Evolutionary conservation across 257 asterid genomes (phyloP).

Genomic region (Penstemon davidsonii): DNA sequence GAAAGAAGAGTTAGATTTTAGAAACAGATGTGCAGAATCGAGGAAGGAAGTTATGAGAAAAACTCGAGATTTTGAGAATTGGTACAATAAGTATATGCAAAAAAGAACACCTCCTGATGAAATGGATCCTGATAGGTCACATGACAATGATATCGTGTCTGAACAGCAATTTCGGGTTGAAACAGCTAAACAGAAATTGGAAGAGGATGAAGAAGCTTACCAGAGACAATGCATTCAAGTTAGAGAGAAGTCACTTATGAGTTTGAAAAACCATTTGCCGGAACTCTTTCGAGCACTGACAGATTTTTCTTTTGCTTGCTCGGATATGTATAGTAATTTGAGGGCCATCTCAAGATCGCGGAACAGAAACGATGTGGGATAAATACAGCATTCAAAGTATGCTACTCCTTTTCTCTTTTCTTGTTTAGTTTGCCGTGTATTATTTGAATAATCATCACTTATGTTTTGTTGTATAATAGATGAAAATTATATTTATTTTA

Average conservation of each 20-base stretch:
- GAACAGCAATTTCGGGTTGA: conserved; percentile 61
- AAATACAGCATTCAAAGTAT: conserved; percentile 3
- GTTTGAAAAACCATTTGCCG: conserved; percentile 74
- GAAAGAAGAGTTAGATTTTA: conserved; percentile 75
- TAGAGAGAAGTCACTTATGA: conserved; percentile 71
- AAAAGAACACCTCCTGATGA: conserved; percentile 63
- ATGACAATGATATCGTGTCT: conserved; percentile 38
- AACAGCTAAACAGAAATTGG: conserved; percentile 52
- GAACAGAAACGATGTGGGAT: conserved; percentile 36
- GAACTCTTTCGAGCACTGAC: conserved; percentile 66
- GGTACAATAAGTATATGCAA: conserved; percentile 73
- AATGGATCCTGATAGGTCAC: conserved; percentile 54
- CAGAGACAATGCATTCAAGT: conserved; percentile 74
- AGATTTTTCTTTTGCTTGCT: conserved; percentile 75
- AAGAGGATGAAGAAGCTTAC: conserved; percentile 67
- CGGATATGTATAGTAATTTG: conserved; percentile 75
- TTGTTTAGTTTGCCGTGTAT: not conserved
- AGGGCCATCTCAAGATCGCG: conserved; percentile 48
- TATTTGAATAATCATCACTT: conserved; percentile 26
- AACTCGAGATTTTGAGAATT: conserved; percentile 66
- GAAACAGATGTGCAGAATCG: conserved; percentile 64
- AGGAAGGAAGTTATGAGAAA: conserved; percentile 64
- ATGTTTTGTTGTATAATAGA: conserved; percentile 40
- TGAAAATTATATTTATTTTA: conserved; percentile 21
- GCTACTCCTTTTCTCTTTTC: conserved; percentile 3